Conservation (phyloP, 2,329 filamentous ascomycete species). For the Trichoderma atroviride region DNA sequence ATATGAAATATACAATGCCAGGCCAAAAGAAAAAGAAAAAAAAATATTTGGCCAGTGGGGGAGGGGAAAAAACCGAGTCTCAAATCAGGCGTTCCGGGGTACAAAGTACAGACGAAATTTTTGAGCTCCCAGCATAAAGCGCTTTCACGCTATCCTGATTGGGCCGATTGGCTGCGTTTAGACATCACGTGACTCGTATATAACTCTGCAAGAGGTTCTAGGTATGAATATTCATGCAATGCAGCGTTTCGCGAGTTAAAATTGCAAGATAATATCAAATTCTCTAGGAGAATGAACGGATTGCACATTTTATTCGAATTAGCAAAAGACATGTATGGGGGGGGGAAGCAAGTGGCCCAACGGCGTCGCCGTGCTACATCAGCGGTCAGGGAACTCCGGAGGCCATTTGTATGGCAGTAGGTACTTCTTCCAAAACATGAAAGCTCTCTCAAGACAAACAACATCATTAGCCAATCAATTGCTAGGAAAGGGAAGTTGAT, state of each 20-base stretch:
- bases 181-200: constrained; percentile 26
- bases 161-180: background rate
- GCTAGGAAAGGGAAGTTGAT: background rate
- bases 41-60: constrained; percentile 23
- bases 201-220: background rate
- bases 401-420: background rate
- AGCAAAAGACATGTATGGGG: background rate
- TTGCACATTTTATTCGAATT: background rate
- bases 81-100: constrained; percentile 31
- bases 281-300: too few relatives aligned
- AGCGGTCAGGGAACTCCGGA: background rate
- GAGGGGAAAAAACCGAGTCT: constrained; percentile 30
- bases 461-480: background rate
- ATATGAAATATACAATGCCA: constrained; percentile 34
- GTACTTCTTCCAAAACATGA: background rate
- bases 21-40: constrained; percentile 34
- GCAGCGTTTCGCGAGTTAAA: background rate
- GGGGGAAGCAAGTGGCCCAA: background rate
- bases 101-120: constrained; percentile 39
- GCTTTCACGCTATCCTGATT: constrained; percentile 9
- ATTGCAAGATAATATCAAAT: background rate
- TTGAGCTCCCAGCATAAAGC: constrained; percentile 36
- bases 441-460: background rate
- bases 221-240: background rate
- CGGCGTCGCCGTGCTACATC: background rate